Base-by-base conservation (phyloP, 306 rosid genomes). In the Cucurbita pepo region DNA sequence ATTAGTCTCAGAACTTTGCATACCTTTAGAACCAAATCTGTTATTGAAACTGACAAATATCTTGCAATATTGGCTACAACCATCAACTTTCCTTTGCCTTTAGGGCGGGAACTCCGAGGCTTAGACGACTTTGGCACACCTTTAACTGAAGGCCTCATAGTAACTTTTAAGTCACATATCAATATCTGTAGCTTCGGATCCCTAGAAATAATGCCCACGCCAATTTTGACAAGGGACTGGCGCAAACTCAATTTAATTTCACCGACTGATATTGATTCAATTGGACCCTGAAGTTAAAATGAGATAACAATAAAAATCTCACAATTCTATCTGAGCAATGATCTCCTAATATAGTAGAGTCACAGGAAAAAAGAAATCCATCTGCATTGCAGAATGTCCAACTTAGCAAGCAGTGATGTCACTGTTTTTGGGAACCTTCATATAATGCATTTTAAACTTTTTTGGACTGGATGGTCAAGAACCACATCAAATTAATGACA, bases 71-170 rank as follows among this genome's bases (percentile, higher is more conserved):
- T 91, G 67, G 91, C 96, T 56, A 86, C 87, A 76, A 91, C 84
- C 92, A 91, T 89, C 95, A 92, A 95, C 86, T 91, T 95, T 13
- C 97, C 96, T 87, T 88, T 77, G 80, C 97, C 97, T 41, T 97
- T 84, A 74, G 85, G 75, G 59, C 89, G 90, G 30, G 96, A 72
- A 77, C 83, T 91, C 84, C 84, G 81, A 79, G 81, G 30, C 83
- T 85, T 95, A 72, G 78, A 75, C 81, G 78, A 75, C 85, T 81
- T 84, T 44, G 76, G 53, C 4, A 78, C 36, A 76, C 84, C 88
- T 84, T 83, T 88, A 81, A 41, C 84, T 74, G 99, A 85, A 85
- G 91, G 87, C 88, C 99, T 88, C 82, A 91, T 69, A 13, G 90
- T 94, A 77, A 95, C 87, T 88, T 91, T 97, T 74, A 95, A 80